Evolutionary conservation across 352 stramenopile genomes (phyloP), one percentile per base, ranked within the genome.

Genomic region (Chrysophaeum taylorii): DNA sequence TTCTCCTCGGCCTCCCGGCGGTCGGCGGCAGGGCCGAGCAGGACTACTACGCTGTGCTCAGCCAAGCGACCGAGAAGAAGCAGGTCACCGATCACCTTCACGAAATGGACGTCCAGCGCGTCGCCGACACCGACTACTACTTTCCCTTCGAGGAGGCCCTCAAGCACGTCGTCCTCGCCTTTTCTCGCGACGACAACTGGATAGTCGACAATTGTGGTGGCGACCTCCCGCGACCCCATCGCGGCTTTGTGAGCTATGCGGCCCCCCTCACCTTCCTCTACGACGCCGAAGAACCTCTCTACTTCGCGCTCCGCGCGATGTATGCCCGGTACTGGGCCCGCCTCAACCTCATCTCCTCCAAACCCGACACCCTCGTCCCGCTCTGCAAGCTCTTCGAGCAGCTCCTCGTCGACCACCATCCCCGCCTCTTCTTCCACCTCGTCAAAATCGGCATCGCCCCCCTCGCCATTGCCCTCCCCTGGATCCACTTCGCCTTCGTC

Each of bases 401-500:
- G 21, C 66, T 82, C 2, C 43, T 82, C 14, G 54, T 75, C 62
- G 57, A 71, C 42, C 52, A 71, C n/a, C 67, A 76, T 53, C 75
- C 76, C 29, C 38, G 48, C n/a, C 69, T 80, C 31, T 69, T 81
- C 52, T 64, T 74, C 39, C 64, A 78, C 68, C 45, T 78, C 36
- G 48, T 76, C 21, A 41, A 62, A 39, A 50, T 79, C 23, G 62
- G 50, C 61, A 42, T 78, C 21, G 48, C 70, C 29, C 75, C 70
- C 0, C 64, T 79, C 37, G 43, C 76, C 31, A 48, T 79, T 25
- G 78, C 76, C 21, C 75, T 82, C 48, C 69, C 70, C 16, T 82
- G 78, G 78, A 79, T 82, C 29, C 78, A 82, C 48, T 72, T 82
- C 25, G 78, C 61, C 35, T 82, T 82, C 63, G 78, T 75, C 29